Percentiles rank a stretch among this genome's conserved stretches.
Conservation (phyloP, 1,284 basidiomycete genomes). For the Cryptococcus maquisensis region DNA sequence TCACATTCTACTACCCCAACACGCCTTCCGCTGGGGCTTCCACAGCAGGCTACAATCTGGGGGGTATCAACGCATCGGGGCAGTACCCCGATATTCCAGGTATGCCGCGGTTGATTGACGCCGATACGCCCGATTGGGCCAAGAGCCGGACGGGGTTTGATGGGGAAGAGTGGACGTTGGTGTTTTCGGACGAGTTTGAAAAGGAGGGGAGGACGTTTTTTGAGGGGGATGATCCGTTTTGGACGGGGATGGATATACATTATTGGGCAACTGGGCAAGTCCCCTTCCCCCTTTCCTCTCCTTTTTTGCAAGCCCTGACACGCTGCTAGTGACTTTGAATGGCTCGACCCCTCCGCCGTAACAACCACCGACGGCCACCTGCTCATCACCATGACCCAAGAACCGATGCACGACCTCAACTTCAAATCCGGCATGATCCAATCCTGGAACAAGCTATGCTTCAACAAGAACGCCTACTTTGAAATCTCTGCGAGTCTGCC, state of each 20-base stretch:
- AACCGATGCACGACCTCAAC: conserved; percentile 66
- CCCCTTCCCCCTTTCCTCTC: no score
- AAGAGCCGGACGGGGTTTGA: conserved; percentile 63
- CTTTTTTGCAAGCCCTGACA: neutral
- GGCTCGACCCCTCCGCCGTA: conserved; percentile 70
- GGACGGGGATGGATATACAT: conserved; percentile 51
- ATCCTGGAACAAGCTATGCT: conserved; percentile 53
- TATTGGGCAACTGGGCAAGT: conserved; percentile 40
- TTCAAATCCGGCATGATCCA: conserved; percentile 60
- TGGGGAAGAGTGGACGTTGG: conserved; percentile 61
- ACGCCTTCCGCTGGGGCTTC: conserved; percentile 15
- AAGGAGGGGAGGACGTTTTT: conserved; percentile 55
- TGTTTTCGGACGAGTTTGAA: conserved; percentile 86
- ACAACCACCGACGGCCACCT: conserved; percentile 75
- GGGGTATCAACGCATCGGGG: conserved; percentile 70
- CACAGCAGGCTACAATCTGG: conserved; percentile 58
- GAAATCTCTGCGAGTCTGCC: conserved; percentile 45
- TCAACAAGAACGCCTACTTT: conserved; percentile 45
- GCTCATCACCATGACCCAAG: conserved; percentile 68
- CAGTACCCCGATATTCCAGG: conserved; percentile 55
- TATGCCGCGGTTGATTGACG: conserved; percentile 63
- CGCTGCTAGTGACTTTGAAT: conserved; percentile 44
- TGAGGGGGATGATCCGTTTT: conserved; percentile 52
- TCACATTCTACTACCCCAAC: conserved; percentile 55
- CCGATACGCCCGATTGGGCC: conserved; percentile 59